These are phyloP conservation scores for Fagus crenata DNA, from an alignment of 306 rosid species.

Conservation along the genomic window DNA sequence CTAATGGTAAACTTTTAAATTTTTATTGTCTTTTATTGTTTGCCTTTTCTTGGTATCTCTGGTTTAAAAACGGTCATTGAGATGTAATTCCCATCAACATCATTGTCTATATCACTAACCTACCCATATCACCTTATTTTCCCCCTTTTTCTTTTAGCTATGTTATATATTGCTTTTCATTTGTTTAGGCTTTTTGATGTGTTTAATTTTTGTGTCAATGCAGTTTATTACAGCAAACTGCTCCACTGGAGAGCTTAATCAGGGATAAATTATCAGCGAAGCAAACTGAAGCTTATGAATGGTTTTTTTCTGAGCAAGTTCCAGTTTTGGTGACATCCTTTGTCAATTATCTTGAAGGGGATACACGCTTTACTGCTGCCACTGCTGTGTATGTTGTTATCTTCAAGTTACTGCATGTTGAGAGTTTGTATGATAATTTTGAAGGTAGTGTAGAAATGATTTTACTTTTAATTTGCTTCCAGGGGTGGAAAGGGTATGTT, in stretches of 20 bases:
- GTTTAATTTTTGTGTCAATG: slow-evolving; percentile 36
- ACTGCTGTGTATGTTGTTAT: slow-evolving; percentile 60
- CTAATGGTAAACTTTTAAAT: slow-evolving; percentile 1
- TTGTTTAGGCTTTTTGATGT: slow-evolving; percentile 29
- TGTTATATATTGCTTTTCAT: slow-evolving; percentile 21
- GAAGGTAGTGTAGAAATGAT: slow-evolving; percentile 32
- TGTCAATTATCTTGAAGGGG: slow-evolving; percentile 64
- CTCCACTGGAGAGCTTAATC: slow-evolving; percentile 80
- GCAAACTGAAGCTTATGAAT: slow-evolving; percentile 79
- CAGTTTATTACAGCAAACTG: slow-evolving; percentile 84
- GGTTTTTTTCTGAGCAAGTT: slow-evolving; percentile 95
- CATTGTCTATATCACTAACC: neutral
- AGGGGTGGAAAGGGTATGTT: slow-evolving; percentile 60
- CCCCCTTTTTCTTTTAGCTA: slow-evolving; percentile 10
- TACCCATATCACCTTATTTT: neutral
- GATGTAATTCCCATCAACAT: neutral
- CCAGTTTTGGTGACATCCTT: slow-evolving; percentile 71
- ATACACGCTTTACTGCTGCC: slow-evolving; percentile 63
- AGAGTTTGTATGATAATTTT: slow-evolving; percentile 26
- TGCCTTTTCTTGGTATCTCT: slow-evolving; percentile 20
- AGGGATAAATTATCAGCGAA: slow-evolving; percentile 76
- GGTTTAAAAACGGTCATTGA: neutral
- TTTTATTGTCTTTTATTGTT: neutral
- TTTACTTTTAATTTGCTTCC: slow-evolving; percentile 35
- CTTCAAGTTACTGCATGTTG: slow-evolving; percentile 22